A percentile compares a stretch with the other conserved stretches of the same genome.
Conservation (phyloP, 164 flowering plant genomes). For the Liriodendron chinense region DNA sequence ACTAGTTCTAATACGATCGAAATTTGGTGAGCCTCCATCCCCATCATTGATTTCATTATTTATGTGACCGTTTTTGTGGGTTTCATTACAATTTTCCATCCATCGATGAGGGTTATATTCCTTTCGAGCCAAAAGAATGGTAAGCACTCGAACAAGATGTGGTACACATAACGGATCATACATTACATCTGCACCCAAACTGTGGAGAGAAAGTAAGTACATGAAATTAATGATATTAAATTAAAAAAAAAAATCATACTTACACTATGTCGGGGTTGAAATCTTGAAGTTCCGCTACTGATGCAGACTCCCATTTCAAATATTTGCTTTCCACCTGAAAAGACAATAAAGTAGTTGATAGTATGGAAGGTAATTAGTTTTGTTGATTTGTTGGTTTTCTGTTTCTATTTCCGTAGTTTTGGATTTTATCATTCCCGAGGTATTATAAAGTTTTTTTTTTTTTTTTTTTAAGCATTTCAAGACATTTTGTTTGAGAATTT, state of each 20-base stretch:
- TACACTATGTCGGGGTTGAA: constrained; percentile 71
- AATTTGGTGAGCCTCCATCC: background rate
- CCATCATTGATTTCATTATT: background rate
- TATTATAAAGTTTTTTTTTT: too few species aligned
- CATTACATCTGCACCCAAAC: constrained; percentile 94
- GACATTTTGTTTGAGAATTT: too few species aligned
- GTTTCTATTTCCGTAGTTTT: too few species aligned
- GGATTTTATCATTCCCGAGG: too few species aligned
- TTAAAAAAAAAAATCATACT: constrained; percentile 22
- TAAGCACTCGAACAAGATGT: constrained; percentile 67
- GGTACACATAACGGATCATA: constrained; percentile 84
- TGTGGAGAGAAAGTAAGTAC: constrained; percentile 21
- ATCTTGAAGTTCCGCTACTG: constrained; percentile 45
- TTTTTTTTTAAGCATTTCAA: too few species aligned
- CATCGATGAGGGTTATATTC: constrained; percentile 5
- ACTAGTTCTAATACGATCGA: background rate
- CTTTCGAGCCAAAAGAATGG: constrained; percentile 35
- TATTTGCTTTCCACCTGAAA: constrained; percentile 58
- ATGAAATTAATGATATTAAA: background rate
- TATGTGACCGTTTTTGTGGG: background rate
- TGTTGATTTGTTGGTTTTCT: too few species aligned
- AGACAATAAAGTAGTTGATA: background rate
- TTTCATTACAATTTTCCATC: background rate
- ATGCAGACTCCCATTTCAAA: constrained; percentile 87
- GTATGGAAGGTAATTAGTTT: too few species aligned